These are phyloP conservation scores for Zanthoxylum bungeanum DNA, from an alignment of 345 rosid species.

Conservation along the genomic window DNA sequence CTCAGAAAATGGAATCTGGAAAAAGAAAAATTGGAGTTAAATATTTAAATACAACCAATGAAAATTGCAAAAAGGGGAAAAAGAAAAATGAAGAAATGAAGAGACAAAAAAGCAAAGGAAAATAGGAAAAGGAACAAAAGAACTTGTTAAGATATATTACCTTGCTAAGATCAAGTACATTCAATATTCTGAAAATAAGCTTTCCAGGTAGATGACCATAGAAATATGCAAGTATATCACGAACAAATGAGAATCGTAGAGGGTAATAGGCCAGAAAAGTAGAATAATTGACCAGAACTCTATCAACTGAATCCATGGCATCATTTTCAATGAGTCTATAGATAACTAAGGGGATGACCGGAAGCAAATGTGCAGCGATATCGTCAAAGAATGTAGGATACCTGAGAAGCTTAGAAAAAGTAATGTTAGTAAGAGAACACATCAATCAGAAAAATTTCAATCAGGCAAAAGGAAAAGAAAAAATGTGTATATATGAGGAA, in stretches of 20 bases:
- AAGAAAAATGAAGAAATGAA: background rate
- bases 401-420: slow-evolving; percentile 42
- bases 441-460: background rate
- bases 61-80: background rate
- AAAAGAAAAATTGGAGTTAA: background rate
- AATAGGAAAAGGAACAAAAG: background rate
- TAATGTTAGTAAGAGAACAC: slow-evolving; percentile 12
- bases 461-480: background rate
- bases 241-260: slow-evolving; percentile 89
- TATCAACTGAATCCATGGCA: slow-evolving; percentile 73
- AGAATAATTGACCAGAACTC: slow-evolving; percentile 55
- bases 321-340: slow-evolving; percentile 95
- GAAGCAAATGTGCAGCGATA: slow-evolving; percentile 84
- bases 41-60: background rate
- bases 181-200: slow-evolving; percentile 66
- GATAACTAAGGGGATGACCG: slow-evolving; percentile 86
- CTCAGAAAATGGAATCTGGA: slow-evolving; percentile 92
- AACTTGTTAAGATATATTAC: slow-evolving; percentile 38
- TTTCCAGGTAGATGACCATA: slow-evolving; percentile 89
- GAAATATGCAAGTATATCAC: slow-evolving; percentile 94
- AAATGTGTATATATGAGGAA: too few relatives aligned
- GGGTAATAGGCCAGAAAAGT: slow-evolving; percentile 77
- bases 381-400: slow-evolving; percentile 96
- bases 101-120: background rate
- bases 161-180: slow-evolving; percentile 87